Base-by-base conservation (phyloP, 768 basidiomycete genomes). In the Collybiopsis confluens region DNA sequence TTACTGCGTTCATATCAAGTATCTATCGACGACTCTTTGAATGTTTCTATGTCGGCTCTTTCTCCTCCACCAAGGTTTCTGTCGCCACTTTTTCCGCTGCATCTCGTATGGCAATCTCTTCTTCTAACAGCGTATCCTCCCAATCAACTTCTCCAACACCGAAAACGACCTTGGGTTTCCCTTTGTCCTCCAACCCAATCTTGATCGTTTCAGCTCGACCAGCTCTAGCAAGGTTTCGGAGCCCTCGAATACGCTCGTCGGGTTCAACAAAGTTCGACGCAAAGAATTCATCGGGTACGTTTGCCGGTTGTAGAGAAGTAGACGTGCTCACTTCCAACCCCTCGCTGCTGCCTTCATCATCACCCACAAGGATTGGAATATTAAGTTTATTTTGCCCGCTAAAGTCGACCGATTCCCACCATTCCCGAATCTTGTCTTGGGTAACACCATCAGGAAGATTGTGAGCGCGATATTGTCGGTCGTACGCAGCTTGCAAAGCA, bases 361-460 rank as follows among this genome's bases (percentile, higher is more conserved):
- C 52, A 20, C 42, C 4, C 20, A 43, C 42, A 35, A 26, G 23
- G n/a, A 53, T 6, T 2, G 65, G 67, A 18, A 64, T 48, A 9
- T 18, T 24, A n/a, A 52, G 57, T 36, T 37, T 47, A 15, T 20
- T 40, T 44, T 23, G 26, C 18, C 50, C 47, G 9, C 45, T 64
- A 53, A 76, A 82, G 55, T 74, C 75, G 41, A 82, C 64, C 4
- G 57, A 64, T 24, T 70, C 59, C 79, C 80, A 82, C 61, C 71
- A 73, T 54, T 70, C 61, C 33, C 71, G 66, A 49, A 80, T 72
- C n/a, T 74, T 65, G 18, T 74, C 68, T 42, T 64, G 56, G 24
- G 65, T 59, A 9, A 85, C 68, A 0, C 78, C 80, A 0, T 76
- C 66, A 0, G 86, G 86, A 41, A 85, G 68, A 28, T 61, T 69